Evolutionary conservation across 176 grass and related monocot genomes (phyloP), one percentile per base, ranked within the genome.

Genomic region (Thinopyrum elongatum): DNA sequence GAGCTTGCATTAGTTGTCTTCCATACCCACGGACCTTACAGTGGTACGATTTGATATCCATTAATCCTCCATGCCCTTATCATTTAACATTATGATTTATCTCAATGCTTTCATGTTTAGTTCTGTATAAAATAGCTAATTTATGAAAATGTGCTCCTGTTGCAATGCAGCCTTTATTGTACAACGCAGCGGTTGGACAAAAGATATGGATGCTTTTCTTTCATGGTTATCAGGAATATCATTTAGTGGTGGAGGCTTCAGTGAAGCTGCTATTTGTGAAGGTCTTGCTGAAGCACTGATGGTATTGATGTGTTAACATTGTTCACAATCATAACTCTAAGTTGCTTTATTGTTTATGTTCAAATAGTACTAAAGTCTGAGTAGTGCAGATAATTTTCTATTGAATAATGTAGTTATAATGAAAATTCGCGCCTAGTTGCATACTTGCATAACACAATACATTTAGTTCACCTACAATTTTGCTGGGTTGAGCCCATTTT

Each of bases 111-210:
- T 51, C 23, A 47, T 70, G 33, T 63, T 83, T 78, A 83, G 46
- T 62, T 38, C 27, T 35, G 2, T 70, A 38, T 79, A 65, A 31
- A 30, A 15, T 62, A 34, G 74, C 38, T 26, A 82, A 78, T 49
- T 81, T 63, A 80, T 80, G 58, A 53, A 81, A 38, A 64, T 80
- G 49, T 51, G 36, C 26, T 46, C 35, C 29, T 63, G 36, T 42
- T 87, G 22, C 64, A 59, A 74, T 77, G 64, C 76, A 99, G 97
- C 88, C 93, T 96, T 92, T 80, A 29, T 63, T 87, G 93, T 95
- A 46, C 90, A 90, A 73, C 87, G 94, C 76, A 94, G 92, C 85
- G 92, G 97, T 74, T 99, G 97, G 97, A 96, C 97, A 76, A 94
- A 94, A 84, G 88, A 99, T 89, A n/a, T 69, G 44, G 84, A 99